Base-by-base conservation (phyloP, 2,329 filamentous ascomycete genomes). In the Epichloe hybrida region DNA sequence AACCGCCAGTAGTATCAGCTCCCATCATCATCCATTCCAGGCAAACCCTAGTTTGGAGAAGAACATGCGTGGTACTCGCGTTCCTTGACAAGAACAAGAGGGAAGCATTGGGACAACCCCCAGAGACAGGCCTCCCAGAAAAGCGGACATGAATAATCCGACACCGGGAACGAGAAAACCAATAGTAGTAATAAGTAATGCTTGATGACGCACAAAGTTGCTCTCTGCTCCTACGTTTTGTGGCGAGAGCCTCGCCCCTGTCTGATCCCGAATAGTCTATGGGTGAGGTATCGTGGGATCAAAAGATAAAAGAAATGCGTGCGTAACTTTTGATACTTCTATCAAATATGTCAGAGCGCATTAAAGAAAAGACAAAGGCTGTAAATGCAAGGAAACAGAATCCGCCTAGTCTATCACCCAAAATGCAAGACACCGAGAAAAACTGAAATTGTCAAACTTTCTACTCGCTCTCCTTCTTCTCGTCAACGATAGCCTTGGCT, bases 401-500 rank as follows among this genome's bases (percentile, higher is more conserved):
- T 68, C 70, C 65, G 66, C 70, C 68, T 65, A 66, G 71, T 76
- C 73, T 76, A 76, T 75, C 66, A 67, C 65, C 68, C 63, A 62
- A 70, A 72, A 73, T 73, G 69, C 69, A 69, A 66, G 63, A 68
- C 64, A 65, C 64, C 63, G 57, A 64, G 60, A 59, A 58, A 60
- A 58, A 58, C 15, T 17, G 27, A 48, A 49, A 56, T 57, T 63
- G 46, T 51, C 45, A 23, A 59, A 67, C 59, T 71, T 74, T 45
- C 64, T 60, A 69, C 59, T 72, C 72, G 65, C 70, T 69, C 61
- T 70, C 72, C 67, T 75, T 74, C 66, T 80, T 80, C 59, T 71
- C 74, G 62, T 77, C 77, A 55, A 77, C 74, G 55, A 73, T 74
- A 55, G 73, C 76, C 71, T 85, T 86, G 56, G 80, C 70, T 62